These are phyloP conservation scores for Linnemannia hyalina DNA, from an alignment of 192 early-diverging fungal species.

Conservation along the genomic window DNA sequence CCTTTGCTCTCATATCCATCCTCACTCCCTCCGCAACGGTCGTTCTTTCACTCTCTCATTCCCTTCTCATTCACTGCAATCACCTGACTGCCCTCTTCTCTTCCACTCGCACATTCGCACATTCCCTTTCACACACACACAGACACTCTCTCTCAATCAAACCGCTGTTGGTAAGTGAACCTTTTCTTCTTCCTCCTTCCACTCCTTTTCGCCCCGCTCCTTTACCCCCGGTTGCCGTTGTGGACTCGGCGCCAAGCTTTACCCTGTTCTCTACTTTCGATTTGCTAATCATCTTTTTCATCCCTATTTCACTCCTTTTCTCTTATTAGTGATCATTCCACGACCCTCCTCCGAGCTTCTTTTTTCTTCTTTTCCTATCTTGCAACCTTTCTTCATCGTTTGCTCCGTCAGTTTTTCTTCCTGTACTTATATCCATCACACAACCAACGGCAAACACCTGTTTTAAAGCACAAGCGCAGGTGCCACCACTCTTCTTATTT, in stretches of 20 bases:
- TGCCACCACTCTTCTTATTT: neutral
- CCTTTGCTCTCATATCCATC: neutral
- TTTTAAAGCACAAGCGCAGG: constrained; percentile 13
- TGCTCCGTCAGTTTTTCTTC: neutral
- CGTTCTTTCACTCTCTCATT: neutral
- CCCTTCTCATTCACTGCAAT: neutral
- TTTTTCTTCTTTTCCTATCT: neutral
- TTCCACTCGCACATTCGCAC: neutral
- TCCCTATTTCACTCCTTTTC: neutral
- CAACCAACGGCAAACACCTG: neutral
- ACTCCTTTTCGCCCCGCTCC: neutral
- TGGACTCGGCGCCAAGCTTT: too few relatives aligned
- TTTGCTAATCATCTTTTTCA: neutral
- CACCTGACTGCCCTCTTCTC: neutral
- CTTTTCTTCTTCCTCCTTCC: constrained; percentile 9
- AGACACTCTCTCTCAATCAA: neutral
- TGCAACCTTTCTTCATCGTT: neutral
- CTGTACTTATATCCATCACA: neutral
- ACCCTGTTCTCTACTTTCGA: neutral
- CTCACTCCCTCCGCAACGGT: neutral
- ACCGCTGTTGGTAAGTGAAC: neutral
- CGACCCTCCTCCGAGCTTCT: neutral
- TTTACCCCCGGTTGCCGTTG: neutral
- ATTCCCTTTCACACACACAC: neutral
- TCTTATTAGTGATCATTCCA: neutral